These are phyloP conservation scores for Ogataea ramenticola DNA, from an alignment of 805 yeast species.

Conservation along the genomic window DNA sequence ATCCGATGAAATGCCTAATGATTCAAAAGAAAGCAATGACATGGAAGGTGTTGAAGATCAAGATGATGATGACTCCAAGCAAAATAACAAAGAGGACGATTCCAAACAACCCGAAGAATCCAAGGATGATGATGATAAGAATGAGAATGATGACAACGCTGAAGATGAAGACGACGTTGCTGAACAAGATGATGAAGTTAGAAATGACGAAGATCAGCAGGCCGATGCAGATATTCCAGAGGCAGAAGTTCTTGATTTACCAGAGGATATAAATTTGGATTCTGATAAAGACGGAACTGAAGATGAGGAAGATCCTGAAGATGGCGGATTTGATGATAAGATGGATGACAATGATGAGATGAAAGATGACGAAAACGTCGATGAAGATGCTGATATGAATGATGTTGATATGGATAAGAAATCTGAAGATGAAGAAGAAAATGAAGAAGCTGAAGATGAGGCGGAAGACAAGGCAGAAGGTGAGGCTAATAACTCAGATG, in stretches of 20 bases:
- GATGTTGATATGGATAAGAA: conserved; percentile 12
- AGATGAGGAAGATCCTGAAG: conserved; percentile 24
- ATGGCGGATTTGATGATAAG: conserved; percentile 20
- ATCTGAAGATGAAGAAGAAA: conserved; percentile 15
- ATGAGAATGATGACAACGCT: conserved; percentile 39
- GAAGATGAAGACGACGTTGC: conserved; percentile 69
- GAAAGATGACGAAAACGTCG: conserved; percentile 18
- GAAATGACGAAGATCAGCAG: conserved; percentile 59
- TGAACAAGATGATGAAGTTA: conserved; percentile 74
- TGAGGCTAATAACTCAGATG: conserved; percentile 18
- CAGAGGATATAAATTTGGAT: conserved; percentile 88
- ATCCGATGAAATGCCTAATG: conserved; percentile 60
- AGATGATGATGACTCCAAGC: conserved; percentile 21
- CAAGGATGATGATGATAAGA: conserved; percentile 32
- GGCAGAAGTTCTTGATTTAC: conserved; percentile 78
- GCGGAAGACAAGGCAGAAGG: conserved; percentile 19
- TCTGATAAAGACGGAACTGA: conserved; percentile 59
- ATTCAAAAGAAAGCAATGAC: conserved; percentile 43
- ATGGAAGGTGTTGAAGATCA: conserved; percentile 36
- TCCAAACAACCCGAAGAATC: conserved; percentile 29
- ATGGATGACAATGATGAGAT: conserved; percentile 16
- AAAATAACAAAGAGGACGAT: conserved; percentile 25
- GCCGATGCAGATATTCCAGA: conserved; percentile 74
- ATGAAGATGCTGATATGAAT: conserved; percentile 11
- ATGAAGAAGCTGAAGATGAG: conserved; percentile 15